These are phyloP conservation scores for Tolypocladium tropicale DNA, from an alignment of 2,329 filamentous ascomycete species.

Conservation along the genomic window DNA sequence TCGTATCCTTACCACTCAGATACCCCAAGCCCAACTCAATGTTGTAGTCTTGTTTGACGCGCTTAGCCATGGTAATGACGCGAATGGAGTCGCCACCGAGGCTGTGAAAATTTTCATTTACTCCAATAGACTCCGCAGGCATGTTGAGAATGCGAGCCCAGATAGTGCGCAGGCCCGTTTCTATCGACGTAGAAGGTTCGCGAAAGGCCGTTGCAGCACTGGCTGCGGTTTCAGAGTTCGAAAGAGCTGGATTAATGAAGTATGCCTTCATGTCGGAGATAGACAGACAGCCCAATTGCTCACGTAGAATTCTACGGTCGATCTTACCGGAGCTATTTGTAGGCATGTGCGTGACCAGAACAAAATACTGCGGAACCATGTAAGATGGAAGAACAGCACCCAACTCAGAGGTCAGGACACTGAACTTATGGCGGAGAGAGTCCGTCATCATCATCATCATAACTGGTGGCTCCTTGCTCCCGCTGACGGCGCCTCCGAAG, in stretches of 20 bases:
- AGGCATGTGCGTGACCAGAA: slow-evolving; percentile 28
- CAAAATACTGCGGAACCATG: slow-evolving; percentile 17
- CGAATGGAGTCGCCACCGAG: slow-evolving; percentile 9
- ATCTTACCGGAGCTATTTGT: slow-evolving; percentile 5
- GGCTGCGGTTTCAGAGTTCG: background rate
- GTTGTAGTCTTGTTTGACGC: background rate
- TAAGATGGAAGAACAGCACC: background rate
- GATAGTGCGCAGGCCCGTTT: slow-evolving; percentile 7
- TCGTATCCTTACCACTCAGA: background rate
- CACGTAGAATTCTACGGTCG: slow-evolving; percentile 1
- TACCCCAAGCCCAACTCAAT: background rate
- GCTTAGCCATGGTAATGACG: background rate
- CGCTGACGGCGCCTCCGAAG: background rate
- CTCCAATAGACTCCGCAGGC: slow-evolving; percentile 3
- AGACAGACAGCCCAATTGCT: background rate
- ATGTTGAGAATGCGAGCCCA: slow-evolving; percentile 8
- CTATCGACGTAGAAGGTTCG: slow-evolving; percentile 3
- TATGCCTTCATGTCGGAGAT: background rate
- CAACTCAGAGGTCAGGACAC: background rate
- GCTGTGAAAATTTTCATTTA: slow-evolving; percentile 7
- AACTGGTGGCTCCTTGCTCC: background rate
- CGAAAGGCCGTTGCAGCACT: background rate
- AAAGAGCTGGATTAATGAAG: background rate
- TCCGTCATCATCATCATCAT: background rate
- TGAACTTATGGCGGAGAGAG: background rate